Percentiles rank a stretch among this genome's conserved stretches.
These are phyloP conservation scores for Globisporangium orthogonon DNA, from an alignment of 352 stramenopile genomes.

Conservation along the genomic window DNA sequence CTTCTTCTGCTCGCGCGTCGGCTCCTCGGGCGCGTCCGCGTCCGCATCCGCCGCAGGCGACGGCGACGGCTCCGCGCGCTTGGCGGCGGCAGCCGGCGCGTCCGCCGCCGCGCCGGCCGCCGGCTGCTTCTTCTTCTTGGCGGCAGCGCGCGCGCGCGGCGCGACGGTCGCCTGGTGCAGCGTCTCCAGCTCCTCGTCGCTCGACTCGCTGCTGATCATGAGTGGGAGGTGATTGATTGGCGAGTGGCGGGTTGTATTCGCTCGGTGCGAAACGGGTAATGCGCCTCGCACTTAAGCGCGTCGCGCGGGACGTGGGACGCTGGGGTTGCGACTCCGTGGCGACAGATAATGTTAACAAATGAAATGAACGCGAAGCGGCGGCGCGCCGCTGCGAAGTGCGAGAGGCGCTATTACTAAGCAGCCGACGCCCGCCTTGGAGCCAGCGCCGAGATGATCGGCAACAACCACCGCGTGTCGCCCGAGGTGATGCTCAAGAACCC, in stretches of 20 bases:
- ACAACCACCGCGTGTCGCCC: conserved; percentile 58
- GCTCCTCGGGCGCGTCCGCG: conserved; percentile 23
- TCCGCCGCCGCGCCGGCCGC: conserved; percentile 16
- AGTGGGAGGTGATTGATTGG: too few relatives aligned
- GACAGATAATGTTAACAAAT: too few relatives aligned
- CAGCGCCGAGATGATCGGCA: conserved; percentile 15
- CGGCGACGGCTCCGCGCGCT: background rate
- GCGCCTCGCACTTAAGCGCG: too few relatives aligned
- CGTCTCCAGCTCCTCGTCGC: conserved; percentile 79
- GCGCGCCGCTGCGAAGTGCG: too few relatives aligned
- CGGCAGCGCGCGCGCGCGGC: conserved; percentile 15
- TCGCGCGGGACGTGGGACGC: too few relatives aligned
- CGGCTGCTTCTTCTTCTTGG: conserved; percentile 17
- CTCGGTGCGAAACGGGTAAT: too few relatives aligned
- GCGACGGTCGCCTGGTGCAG: conserved; percentile 33
- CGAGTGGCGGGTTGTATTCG: too few relatives aligned
- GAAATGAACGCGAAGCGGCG: too few relatives aligned
- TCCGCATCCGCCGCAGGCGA: background rate
- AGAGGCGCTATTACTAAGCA: too few relatives aligned
- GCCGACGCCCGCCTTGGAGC: too few relatives aligned
- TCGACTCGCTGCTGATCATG: conserved; percentile 89
- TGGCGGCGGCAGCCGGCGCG: conserved; percentile 1
- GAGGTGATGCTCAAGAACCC: conserved; percentile 68
- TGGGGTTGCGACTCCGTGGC: too few relatives aligned
- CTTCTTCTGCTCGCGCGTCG: conserved; percentile 54